Percentiles rank a stretch among this genome's conserved stretches.
Conservation (phyloP, 345 rosid genomes). For the Gossypium thurberi region DNA sequence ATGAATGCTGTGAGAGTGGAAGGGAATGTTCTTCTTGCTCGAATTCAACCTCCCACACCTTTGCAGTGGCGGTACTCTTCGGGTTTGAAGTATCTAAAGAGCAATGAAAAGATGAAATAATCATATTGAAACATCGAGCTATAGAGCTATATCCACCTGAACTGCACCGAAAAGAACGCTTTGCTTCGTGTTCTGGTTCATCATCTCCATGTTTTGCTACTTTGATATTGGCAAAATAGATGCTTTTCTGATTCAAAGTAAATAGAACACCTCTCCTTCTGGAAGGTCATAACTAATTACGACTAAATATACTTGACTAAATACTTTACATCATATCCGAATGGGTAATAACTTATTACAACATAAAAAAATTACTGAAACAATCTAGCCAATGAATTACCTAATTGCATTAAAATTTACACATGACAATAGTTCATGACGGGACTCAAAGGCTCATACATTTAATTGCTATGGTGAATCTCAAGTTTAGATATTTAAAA, state of each 20-base stretch:
- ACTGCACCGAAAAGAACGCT: slow-evolving; percentile 20
- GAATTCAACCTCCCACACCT: slow-evolving; percentile 39
- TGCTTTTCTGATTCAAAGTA: slow-evolving; percentile 23
- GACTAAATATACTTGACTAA: background rate
- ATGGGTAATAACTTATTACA: too few relatives aligned
- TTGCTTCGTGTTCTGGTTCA: slow-evolving; percentile 26
- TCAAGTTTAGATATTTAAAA: too few relatives aligned
- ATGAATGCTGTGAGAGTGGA: slow-evolving; percentile 57
- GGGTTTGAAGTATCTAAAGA: slow-evolving; percentile 29
- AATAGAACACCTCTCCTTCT: background rate
- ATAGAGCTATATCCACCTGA: slow-evolving; percentile 24
- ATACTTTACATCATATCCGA: too few relatives aligned
- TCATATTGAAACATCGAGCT: background rate
- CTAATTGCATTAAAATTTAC: too few relatives aligned
- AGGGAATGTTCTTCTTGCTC: slow-evolving; percentile 72
- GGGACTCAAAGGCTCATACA: too few relatives aligned
- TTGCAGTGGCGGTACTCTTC: slow-evolving; percentile 26
- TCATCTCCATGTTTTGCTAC: slow-evolving; percentile 11
- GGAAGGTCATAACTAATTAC: slow-evolving; percentile 12
- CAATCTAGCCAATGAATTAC: too few relatives aligned
- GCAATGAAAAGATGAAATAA: background rate
- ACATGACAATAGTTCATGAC: too few relatives aligned
- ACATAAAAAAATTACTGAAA: too few relatives aligned
- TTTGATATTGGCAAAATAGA: slow-evolving; percentile 5
- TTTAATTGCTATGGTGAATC: too few relatives aligned